Evolutionary conservation across 441 rosid species (phyloP).

Genomic region (Sinapis alba): DNA sequence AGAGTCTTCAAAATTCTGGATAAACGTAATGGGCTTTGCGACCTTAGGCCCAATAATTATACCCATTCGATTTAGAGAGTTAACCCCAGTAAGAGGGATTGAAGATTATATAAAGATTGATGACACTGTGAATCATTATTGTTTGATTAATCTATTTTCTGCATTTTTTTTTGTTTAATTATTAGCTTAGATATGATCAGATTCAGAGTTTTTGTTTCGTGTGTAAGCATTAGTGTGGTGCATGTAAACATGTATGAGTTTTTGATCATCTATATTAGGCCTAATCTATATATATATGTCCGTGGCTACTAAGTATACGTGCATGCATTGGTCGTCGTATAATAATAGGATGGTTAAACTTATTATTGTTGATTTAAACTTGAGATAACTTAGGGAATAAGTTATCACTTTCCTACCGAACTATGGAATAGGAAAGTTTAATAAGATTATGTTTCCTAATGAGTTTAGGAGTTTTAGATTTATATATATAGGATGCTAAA

Average conservation of each 20-base stretch:
- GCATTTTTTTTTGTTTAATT: not conserved
- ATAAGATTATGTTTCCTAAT: too few species aligned
- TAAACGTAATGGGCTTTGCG: constrained; percentile 12
- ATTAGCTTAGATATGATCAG: not conserved
- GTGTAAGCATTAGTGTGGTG: not conserved
- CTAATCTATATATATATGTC: too few species aligned
- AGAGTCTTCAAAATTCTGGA: not conserved
- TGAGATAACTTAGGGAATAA: too few species aligned
- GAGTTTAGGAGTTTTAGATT: too few species aligned
- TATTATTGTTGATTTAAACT: too few species aligned
- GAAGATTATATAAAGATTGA: not conserved
- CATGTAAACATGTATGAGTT: not conserved
- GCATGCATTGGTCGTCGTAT: not conserved
- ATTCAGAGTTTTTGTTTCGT: not conserved
- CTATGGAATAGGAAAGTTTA: too few species aligned
- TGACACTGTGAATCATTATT: not conserved
- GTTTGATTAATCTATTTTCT: not conserved
- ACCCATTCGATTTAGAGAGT: not conserved
- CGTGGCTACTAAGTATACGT: not conserved
- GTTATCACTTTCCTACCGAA: too few species aligned
- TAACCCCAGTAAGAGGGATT: too few species aligned
- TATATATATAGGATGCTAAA: too few species aligned
- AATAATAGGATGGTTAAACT: not conserved
- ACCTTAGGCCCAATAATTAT: not conserved
- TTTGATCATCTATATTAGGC: not conserved